phyloP scores from a whole-genome alignment of 1,284 basidiomycete genomes.

The Athelia sp. region DNA sequence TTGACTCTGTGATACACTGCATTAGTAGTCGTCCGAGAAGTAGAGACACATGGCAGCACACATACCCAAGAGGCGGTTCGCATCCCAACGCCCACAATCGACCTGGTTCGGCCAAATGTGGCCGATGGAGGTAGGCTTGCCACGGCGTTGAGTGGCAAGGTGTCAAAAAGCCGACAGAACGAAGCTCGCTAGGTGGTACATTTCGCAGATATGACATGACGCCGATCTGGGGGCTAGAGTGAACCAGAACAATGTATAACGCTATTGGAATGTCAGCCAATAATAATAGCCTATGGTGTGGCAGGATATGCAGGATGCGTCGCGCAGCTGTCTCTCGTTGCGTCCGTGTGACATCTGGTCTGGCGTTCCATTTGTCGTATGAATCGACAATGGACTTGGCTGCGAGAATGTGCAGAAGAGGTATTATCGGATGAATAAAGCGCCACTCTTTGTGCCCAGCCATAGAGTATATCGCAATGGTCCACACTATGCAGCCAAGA shows the following conservation, averaged over 20 bases:
- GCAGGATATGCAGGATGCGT: slow-evolving; percentile 27
- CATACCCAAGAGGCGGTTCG: slow-evolving; percentile 82
- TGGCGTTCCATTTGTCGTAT: slow-evolving; percentile 12
- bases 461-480: slow-evolving; percentile 70
- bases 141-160: slow-evolving; percentile 99
- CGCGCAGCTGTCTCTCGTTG: slow-evolving; percentile 4
- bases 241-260: slow-evolving; percentile 66
- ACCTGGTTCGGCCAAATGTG: slow-evolving; percentile 45
- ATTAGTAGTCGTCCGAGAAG: slow-evolving; percentile 7
- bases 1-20: slow-evolving; percentile 37
- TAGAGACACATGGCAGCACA: slow-evolving; percentile 9
- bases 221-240: slow-evolving; percentile 74
- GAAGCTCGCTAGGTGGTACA: slow-evolving; percentile 43
- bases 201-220: slow-evolving; percentile 63
- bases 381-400: slow-evolving; percentile 62
- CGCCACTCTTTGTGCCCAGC: slow-evolving; percentile 95
- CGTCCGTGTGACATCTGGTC: slow-evolving; percentile 11
- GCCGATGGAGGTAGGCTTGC: slow-evolving; percentile 82
- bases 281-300: slow-evolving; percentile 37
- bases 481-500: slow-evolving; percentile 56
- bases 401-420: slow-evolving; percentile 80
- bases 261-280: slow-evolving; percentile 53
- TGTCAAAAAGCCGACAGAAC: slow-evolving; percentile 81
- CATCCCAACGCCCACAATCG: slow-evolving; percentile 83
- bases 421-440: slow-evolving; percentile 90